These are phyloP conservation scores for Adiantum capillusveneris DNA, from an alignment of 75 land plant species.

Conservation along the genomic window DNA sequence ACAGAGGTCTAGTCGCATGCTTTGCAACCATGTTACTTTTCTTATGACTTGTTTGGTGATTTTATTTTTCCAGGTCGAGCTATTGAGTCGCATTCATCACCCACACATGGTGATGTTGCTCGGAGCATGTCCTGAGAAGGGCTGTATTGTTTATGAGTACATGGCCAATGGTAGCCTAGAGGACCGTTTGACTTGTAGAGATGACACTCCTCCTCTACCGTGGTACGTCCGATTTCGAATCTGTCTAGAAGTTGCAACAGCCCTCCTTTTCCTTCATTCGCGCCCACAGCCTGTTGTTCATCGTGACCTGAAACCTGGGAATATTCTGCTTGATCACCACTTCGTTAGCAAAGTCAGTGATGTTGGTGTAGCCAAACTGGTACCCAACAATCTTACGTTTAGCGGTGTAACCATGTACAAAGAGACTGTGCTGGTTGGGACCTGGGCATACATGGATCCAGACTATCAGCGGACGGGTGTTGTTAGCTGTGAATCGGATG, in stretches of 20 bases:
- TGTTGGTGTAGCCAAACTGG: slow-evolving; percentile 38
- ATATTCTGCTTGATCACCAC: slow-evolving; percentile 41
- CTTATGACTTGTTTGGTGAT: too few species aligned
- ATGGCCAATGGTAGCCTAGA: slow-evolving; percentile 54
- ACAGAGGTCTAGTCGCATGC: too few species aligned
- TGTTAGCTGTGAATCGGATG: slow-evolving; percentile 32
- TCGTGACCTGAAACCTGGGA: slow-evolving; percentile 47
- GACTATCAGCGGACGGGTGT: slow-evolving; percentile 30
- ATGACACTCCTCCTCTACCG: slow-evolving; percentile 12
- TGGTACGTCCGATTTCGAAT: slow-evolving; percentile 30
- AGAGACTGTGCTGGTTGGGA: slow-evolving; percentile 27
- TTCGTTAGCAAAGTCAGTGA: slow-evolving; percentile 44
- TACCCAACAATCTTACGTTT: slow-evolving; percentile 10
- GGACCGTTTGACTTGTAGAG: slow-evolving; percentile 33
- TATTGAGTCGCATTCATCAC: slow-evolving; percentile 30
- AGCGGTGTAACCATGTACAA: slow-evolving; percentile 7
- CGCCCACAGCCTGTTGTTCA: slow-evolving; percentile 42
- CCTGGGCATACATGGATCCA: slow-evolving; percentile 36
- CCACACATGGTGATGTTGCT: slow-evolving; percentile 42
- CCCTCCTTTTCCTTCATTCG: slow-evolving; percentile 35
- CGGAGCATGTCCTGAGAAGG: slow-evolving; percentile 38
- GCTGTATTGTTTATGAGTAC: slow-evolving; percentile 47
- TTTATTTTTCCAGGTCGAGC: slow-evolving; percentile 25
- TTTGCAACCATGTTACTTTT: too few species aligned
- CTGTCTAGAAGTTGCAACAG: slow-evolving; percentile 29